These are phyloP conservation scores for Dipodascus geniculatus DNA, from an alignment of 805 yeast genomes.

Conservation along the genomic window DNA sequence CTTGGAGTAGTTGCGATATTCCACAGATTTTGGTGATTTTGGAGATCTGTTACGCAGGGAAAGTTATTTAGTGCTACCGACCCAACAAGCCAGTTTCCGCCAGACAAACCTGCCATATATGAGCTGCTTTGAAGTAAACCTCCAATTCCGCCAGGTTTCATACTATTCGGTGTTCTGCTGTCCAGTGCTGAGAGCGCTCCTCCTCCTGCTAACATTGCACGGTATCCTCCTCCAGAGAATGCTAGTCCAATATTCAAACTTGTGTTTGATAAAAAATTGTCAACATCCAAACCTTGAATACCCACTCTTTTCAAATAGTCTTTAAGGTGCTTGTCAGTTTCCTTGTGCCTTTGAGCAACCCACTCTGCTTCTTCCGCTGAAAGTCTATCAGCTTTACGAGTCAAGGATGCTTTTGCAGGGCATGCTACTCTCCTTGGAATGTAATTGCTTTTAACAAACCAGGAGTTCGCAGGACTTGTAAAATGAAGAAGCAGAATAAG, in stretches of 20 bases:
- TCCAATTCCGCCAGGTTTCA: constrained; percentile 39
- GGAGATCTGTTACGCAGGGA: constrained; percentile 49
- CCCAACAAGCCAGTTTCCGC: constrained; percentile 74
- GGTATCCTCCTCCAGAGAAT: constrained; percentile 82
- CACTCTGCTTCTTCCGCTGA: constrained; percentile 8
- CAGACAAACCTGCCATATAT: constrained; percentile 66
- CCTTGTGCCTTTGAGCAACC: not conserved
- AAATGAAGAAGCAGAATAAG: not conserved
- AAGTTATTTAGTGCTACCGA: constrained; percentile 56
- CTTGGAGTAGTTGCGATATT: constrained; percentile 44
- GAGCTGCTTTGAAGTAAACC: constrained; percentile 60
- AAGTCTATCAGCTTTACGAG: constrained; percentile 23
- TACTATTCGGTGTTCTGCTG: constrained; percentile 30
- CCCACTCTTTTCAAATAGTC: not conserved
- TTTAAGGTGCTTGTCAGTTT: not conserved
- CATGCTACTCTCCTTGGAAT: constrained; percentile 32
- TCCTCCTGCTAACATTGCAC: constrained; percentile 79
- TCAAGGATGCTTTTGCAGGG: constrained; percentile 25
- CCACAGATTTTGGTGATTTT: constrained; percentile 43
- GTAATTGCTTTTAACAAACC: not conserved
- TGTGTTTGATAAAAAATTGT: constrained; percentile 17
- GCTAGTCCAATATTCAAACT: constrained; percentile 31
- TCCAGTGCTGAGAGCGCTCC: constrained; percentile 75
- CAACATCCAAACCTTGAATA: constrained; percentile 21
- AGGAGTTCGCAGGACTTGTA: not conserved